Base-by-base conservation (phyloP, 2,329 filamentous ascomycete species). In the Lasiodiplodia sp. region DNA sequence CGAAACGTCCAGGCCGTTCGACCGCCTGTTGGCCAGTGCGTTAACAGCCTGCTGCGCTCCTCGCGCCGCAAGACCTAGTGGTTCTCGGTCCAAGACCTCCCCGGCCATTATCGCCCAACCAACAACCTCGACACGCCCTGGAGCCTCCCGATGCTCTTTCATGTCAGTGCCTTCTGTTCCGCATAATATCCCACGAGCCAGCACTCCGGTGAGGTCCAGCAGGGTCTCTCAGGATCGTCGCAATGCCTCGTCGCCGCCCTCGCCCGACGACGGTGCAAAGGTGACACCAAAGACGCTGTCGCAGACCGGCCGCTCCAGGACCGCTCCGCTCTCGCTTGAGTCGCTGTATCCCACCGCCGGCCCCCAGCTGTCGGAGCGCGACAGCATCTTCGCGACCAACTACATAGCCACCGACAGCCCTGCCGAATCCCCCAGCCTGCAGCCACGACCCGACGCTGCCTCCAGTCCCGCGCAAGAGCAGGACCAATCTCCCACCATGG, bases 381-480 rank as follows among this genome's bases (percentile, higher is more conserved):
- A 90, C 76, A 87, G 85, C 77, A 89, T 90, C 75, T 89, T 89
- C 74, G 87, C 87, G 65, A 89, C 87, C 40, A 87, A 87, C 72
- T 90, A 89, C 76, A 78, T 85, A 1, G 81, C 82, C 69, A 83
- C 84, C 66, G 84, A 85, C 70, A 85, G 80, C 73, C 83, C 84
- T 71, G 76, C 75, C 21, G 74, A 77, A 28, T 79, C 79, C 11
- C 78, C 78, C 23, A 73, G 71, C 21, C 68, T 76, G 71, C 72
- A 79, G 75, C 68, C 73, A 77, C 69, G 78, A 75, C 70, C 80
- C 79, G 72, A 77, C 72, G 49, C 62, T 21, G 52, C n/a, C 34
- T 63, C 66, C 66, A 68, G 74, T 68, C 71, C 69, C 70, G 71
- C 34, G 28, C 56, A 68, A 25, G 37, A 49, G 21, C 66, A 63